Evolutionary conservation across 306 rosid species (phyloP).

Genomic region (Cucumis cinereus): DNA sequence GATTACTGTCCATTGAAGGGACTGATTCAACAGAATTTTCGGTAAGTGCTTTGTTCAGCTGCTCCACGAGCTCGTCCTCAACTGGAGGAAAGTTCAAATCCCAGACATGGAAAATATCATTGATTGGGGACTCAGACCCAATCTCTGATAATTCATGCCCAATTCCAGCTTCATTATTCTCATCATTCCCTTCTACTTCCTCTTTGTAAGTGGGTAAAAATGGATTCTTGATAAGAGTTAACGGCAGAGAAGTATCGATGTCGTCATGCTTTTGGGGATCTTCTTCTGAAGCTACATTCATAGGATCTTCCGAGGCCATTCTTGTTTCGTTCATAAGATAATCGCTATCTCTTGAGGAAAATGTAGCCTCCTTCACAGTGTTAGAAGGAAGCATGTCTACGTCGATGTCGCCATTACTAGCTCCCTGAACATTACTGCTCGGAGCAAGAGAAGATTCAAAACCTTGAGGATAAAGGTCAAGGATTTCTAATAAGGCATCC

Average conservation of each 20-base stretch:
- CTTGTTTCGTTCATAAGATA: neutral
- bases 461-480: neutral
- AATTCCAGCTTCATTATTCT: neutral
- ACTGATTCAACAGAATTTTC: neutral
- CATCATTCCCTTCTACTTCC: neutral
- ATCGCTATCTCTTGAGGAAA: neutral
- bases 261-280: neutral
- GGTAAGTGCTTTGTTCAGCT: neutral
- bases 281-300: neutral
- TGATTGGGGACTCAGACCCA: neutral
- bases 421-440: neutral
- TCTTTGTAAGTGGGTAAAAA: slow-evolving; percentile 5
- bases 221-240: neutral
- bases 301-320: neutral
- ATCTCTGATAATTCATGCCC: neutral
- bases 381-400: neutral
- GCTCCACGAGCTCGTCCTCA: neutral
- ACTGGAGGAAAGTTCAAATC: neutral
- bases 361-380: neutral
- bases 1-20: neutral
- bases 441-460: neutral
- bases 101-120: slow-evolving; percentile 5
- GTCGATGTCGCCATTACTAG: neutral
- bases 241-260: neutral
- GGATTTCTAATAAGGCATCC: slow-evolving; percentile 4